Base-by-base conservation (phyloP, 176 grass and related monocot genomes). In the Miscanthus lutarioriparius region DNA sequence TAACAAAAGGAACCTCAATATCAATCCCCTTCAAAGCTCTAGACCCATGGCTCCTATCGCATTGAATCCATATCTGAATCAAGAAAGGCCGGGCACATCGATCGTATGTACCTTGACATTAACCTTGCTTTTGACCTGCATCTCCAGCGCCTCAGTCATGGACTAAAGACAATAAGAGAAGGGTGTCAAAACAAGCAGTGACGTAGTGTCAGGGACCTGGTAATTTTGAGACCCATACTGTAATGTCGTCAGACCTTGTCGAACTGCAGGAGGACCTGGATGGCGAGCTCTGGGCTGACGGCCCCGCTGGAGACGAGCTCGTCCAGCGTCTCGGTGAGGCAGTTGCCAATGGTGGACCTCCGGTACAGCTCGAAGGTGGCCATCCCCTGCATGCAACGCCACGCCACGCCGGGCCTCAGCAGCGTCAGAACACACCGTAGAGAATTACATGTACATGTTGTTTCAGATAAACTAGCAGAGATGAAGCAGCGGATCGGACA, bases 221-320 rank as follows among this genome's bases (percentile, higher is more conserved):
- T 6, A 17, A 85, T 51, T 67, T 47, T 10, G 51, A 78, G 65
- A 63, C 6, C 5, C 25, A 75, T 58, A 9, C 7, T n/a, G 20
- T 4, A 61, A 61, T 8, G 58, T 22, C 22, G 6, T 15, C 53
- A 67, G 45, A 98, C 95, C 96, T 95, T 89, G 85, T 98, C 96
- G 56, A 98, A 98, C 77, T 93, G 92, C 76, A 95, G 80, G 17
- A 95, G 91, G 65, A 98, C 96, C 75, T 93, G 85, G 26, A 95
- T 90, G 44, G 96, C 96, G 56, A 98, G 89, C 83, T 95, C 89
- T 30, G 93, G 96, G 68, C 58, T 86, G 62, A 98, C 64, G 1
- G 67, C 83, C 10, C 89, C 91, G 80, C 47, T 90, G 36, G 84
- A 83, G 22, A 98, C 96, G 83, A 98, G 92, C 13, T 98, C 89